Percentiles rank a stretch among this genome's conserved stretches.
These are phyloP conservation scores for Tolypocladium tropicale DNA, from an alignment of 2,329 filamentous ascomycete species.

Conservation along the genomic window DNA sequence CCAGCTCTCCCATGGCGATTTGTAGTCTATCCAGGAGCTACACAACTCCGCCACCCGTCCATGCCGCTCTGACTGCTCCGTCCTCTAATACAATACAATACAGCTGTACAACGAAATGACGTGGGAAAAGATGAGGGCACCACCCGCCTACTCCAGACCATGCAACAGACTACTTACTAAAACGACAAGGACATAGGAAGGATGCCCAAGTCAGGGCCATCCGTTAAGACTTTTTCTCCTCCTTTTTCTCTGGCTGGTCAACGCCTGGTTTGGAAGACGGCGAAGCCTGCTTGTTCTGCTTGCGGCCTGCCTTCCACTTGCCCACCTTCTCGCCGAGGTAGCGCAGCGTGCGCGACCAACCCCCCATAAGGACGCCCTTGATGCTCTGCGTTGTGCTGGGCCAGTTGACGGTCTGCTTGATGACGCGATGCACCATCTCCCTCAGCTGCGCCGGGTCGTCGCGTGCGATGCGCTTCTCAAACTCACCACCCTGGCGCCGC, in stretches of 20 bases:
- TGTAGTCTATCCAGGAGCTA: background rate
- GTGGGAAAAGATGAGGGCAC: background rate
- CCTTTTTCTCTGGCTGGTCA: background rate
- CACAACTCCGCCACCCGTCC: background rate
- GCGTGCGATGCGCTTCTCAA: constrained; percentile 74
- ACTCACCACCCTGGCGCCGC: constrained; percentile 67
- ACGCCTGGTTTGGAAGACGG: background rate
- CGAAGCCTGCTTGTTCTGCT: constrained; percentile 11
- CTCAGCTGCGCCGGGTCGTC: constrained; percentile 58
- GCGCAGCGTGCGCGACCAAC: constrained; percentile 55
- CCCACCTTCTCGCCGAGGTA: constrained; percentile 76
- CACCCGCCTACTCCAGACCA: background rate
- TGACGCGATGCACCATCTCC: constrained; percentile 61
- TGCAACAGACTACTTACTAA: background rate
- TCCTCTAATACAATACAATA: background rate
- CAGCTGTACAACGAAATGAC: background rate
- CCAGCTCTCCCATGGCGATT: background rate
- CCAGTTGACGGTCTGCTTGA: constrained; percentile 85
- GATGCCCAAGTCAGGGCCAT: background rate
- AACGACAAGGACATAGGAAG: background rate
- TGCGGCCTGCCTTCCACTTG: constrained; percentile 46
- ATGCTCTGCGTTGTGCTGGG: constrained; percentile 79
- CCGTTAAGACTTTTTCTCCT: background rate
- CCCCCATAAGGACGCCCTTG: constrained; percentile 76
- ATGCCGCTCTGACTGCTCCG: background rate